Base-by-base conservation (phyloP, 768 basidiomycete genomes). In the Mycena filopes region DNA sequence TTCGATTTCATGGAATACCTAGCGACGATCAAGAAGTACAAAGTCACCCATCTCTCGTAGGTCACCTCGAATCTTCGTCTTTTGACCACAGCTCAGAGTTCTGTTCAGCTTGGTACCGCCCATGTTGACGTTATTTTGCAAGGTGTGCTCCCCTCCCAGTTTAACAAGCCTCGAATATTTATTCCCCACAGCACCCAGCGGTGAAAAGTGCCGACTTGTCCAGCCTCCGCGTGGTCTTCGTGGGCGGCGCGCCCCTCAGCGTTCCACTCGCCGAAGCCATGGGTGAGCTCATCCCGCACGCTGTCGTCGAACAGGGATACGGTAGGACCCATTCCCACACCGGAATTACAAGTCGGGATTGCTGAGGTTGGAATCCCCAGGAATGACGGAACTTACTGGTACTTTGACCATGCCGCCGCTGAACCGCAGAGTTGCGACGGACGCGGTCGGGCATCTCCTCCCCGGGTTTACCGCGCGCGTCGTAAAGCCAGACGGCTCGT, bases 121-220 rank as follows among this genome's bases (percentile, higher is more conserved):
- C 28, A 75, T 79, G 48, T 68, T 82, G 0, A 77, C 83, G 13
- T 61, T 81, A 20, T 70, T 82, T 25, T 79, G 81, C 75, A 83
- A 60, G 58, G 48, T 57, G 26, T n/a, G 6, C 4, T 16, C 41
- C 25, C n/a, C n/a, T n/a, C n/a, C n/a, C n/a, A n/a, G n/a, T 25
- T 45, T 25, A 23, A 45, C n/a, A 21, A 21, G 43, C 4, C 43
- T 10, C 21, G 16, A 15, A 26, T 47, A 36, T 15, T 28, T 15
- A 28, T 5, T 23, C 2, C 47, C n/a, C 4, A 26, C 33, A 82
- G 79, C 77, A 81, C 66, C 80, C 82, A 33, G 73, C 71, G 10
- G 70, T 74, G 46, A 36, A 53, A 21, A 36, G 6, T 25, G 33
- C 16, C 13, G 36, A 50, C 13, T 50, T 31, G 9, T 20, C 29